Evolutionary conservation across 345 rosid genomes (phyloP).

Genomic region (Anacardium occidentale): DNA sequence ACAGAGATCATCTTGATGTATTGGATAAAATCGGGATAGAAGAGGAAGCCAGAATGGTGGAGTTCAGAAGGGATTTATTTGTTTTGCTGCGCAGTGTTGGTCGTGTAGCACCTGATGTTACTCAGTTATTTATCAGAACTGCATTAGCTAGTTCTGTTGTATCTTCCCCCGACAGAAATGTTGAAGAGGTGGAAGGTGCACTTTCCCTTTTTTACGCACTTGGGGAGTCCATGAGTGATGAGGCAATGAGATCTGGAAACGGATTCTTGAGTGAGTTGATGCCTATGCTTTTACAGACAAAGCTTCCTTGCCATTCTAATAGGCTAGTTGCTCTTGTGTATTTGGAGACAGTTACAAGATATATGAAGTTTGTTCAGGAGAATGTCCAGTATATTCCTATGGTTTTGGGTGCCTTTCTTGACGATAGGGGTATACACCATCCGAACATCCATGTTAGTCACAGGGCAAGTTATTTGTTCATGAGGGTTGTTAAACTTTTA

Average conservation of each 20-base stretch:
- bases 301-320: slow-evolving; percentile 81
- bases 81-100: slow-evolving; percentile 77
- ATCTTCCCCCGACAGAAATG: slow-evolving; percentile 61
- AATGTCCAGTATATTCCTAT: slow-evolving; percentile 61
- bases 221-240: slow-evolving; percentile 86
- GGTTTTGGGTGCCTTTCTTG: slow-evolving; percentile 84
- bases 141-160: slow-evolving; percentile 62
- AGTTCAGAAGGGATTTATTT: slow-evolving; percentile 79
- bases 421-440: slow-evolving; percentile 94
- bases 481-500: slow-evolving; percentile 78
- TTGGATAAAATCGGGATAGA: slow-evolving; percentile 85
- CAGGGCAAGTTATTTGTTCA: slow-evolving; percentile 89
- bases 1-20: slow-evolving; percentile 63
- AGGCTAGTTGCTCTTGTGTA: slow-evolving; percentile 85
- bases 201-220: slow-evolving; percentile 86
- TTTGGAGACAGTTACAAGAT: slow-evolving; percentile 77
- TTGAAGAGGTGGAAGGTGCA: slow-evolving; percentile 95
- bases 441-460: slow-evolving; percentile 70
- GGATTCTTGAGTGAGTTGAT: slow-evolving; percentile 71
- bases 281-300: slow-evolving; percentile 69
- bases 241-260: slow-evolving; percentile 61
- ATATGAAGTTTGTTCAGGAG: slow-evolving; percentile 81
- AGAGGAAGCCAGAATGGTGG: slow-evolving; percentile 87
- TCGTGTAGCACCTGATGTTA: slow-evolving; percentile 81
- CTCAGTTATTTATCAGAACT: slow-evolving; percentile 71